Base-by-base conservation (phyloP, 208 protist species). In the Naegleria fowleri region DNA sequence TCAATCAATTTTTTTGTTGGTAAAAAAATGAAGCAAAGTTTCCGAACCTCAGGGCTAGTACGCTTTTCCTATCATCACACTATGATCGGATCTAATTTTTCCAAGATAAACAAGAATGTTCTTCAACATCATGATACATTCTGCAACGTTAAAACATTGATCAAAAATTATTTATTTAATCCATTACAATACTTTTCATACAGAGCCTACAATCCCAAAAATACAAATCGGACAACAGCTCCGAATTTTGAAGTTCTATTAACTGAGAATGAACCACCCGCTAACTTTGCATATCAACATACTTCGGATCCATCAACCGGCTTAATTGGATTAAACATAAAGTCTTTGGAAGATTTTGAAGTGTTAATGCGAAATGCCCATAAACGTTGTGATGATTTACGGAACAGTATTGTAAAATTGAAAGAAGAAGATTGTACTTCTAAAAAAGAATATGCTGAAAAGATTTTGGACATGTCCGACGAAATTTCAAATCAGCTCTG, bases 401-500 rank as follows among this genome's bases (percentile, higher is more conserved):
- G 67, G 36, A 79, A 79, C 36, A n/a, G 6, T 36, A 79, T 79
- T 79, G 25, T 79, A 36, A 79, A 79, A 36, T 79, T 79, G n/a
- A 79, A 25, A 33, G 67, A 79, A 33, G 67, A 79, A 33, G 67
- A 79, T 36, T 79, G 67, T 33, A 7, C 25, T 79, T 79, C 67
- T 36, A 79, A 79, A 36, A 79, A 79, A 79, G 67, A 79, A 1
- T 79, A 36, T 79, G 67, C 67, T 36, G 67, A 79, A 79, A 79
- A 79, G 29, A 88, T 88, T 55, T 88, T 88, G n/a, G 29, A 98
- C 92, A 91, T 98, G 39, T 96, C 97, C 92, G 96, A 98, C 93
- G 94, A 95, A 39, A 97, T 96, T 83, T 97, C 94, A 93, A 98
- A 98, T 91, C 94, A 96, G 1, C 93, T 98, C 1, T 98, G 97